phyloP scores from a whole-genome alignment of 768 basidiomycete genomes.

The Tephrocybe rancida region DNA sequence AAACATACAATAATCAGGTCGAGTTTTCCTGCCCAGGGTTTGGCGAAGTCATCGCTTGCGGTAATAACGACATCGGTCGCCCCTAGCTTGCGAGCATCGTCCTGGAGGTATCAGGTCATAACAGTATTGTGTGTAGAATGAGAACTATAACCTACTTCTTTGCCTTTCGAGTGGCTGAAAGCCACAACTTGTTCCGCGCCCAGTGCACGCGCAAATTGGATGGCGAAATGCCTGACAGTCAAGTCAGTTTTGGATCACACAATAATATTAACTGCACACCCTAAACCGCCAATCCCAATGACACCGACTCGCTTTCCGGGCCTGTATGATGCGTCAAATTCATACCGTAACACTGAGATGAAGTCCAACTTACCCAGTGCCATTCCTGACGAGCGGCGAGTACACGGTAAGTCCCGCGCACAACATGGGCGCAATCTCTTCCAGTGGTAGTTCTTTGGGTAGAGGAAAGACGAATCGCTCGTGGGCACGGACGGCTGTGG shows the following conservation, averaged over 20 bases:
- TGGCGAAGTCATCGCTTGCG: slow-evolving; percentile 39
- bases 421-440: slow-evolving; percentile 62
- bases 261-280: slow-evolving; percentile 23
- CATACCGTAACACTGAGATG: neutral
- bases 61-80: slow-evolving; percentile 57
- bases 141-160: slow-evolving; percentile 31
- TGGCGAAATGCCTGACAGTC: slow-evolving; percentile 29
- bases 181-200: slow-evolving; percentile 57
- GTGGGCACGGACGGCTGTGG: slow-evolving; percentile 43
- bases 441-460: slow-evolving; percentile 52
- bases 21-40: slow-evolving; percentile 39
- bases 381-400: slow-evolving; percentile 59
- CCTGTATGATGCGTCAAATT: slow-evolving; percentile 29
- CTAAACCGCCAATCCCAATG: slow-evolving; percentile 66
- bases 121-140: neutral
- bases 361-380: slow-evolving; percentile 31
- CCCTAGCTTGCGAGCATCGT: slow-evolving; percentile 60
- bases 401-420: slow-evolving; percentile 68
- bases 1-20: slow-evolving; percentile 49
- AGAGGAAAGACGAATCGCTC: slow-evolving; percentile 63
- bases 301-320: slow-evolving; percentile 69
- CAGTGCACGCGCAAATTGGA: slow-evolving; percentile 46
- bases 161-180: slow-evolving; percentile 55
- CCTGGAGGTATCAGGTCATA: slow-evolving; percentile 19
- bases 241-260: too few species aligned